These are phyloP conservation scores for Emergomyces pasteurianus DNA, from an alignment of 2,329 filamentous ascomycete species.

Conservation along the genomic window DNA sequence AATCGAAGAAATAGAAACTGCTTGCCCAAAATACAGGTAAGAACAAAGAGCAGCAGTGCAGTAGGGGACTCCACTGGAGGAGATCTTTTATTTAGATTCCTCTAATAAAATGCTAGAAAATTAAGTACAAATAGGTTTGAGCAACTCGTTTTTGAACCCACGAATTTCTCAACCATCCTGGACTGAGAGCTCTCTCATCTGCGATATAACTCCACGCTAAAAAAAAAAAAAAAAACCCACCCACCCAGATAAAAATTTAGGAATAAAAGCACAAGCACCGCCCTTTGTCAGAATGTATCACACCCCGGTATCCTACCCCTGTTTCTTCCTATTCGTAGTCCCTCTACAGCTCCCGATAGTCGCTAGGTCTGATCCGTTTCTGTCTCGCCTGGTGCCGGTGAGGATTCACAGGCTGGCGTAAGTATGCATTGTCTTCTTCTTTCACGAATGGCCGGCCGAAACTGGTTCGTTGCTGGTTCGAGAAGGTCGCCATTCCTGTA, in stretches of 20 bases:
- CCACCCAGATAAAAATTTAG: not conserved
- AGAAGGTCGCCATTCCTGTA: constrained; percentile 33
- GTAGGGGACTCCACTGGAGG: not conserved
- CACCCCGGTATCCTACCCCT: not conserved
- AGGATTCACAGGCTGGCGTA: constrained; percentile 89
- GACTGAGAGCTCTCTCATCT: not conserved
- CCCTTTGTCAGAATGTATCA: not conserved
- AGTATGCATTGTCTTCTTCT: constrained; percentile 81
- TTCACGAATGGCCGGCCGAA: constrained; percentile 45
- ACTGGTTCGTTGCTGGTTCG: constrained; percentile 46
- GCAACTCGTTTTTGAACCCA: not conserved
- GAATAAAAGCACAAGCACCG: not conserved
- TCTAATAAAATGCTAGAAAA: not conserved
- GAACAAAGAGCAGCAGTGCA: not conserved
- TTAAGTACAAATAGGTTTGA: not conserved
- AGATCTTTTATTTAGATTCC: not conserved
- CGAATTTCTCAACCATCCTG: not conserved
- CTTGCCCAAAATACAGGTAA: not conserved
- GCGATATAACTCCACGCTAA: not conserved
- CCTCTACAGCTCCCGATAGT: constrained; percentile 68
- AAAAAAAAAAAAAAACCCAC: not conserved
- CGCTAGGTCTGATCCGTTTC: constrained; percentile 69
- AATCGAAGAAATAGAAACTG: not conserved
- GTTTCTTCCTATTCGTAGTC: not conserved
- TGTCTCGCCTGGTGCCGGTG: constrained; percentile 77